Base-by-base conservation (phyloP, 75 land plant species). In the Azolla pinnata region DNA sequence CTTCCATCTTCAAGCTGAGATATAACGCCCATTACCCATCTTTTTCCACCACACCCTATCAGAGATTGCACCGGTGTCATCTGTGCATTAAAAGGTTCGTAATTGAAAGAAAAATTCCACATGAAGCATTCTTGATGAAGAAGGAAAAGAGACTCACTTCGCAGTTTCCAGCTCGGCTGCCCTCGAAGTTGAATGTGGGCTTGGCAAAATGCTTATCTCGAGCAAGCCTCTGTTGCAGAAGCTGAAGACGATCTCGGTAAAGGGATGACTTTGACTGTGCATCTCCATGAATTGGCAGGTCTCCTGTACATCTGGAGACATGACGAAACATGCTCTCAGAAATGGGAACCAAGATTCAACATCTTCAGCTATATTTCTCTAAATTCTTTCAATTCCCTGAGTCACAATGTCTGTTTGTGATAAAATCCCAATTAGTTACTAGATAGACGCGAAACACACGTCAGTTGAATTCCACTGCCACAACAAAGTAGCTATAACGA, bases 1-100 rank as follows among this genome's bases (percentile, higher is more conserved):
- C 82, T 84, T 9, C 98, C 90, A 65, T 93, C 98, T 60, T 89
- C 91, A 66, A 93, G 49, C 60, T 93, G 98, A 49, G 90, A 86
- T 44, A 93, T 85, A 0, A 86, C 79, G 31, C 98, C 98, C 98
- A 93, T 93, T 8, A 93, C 83, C 98, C 98, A 93, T 65, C 81
- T 69, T 64, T 65, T 85, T 35, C 98, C 96, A 0, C 71, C 59
- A 50, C 79, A 80, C 38, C 96, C 96, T 49, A 85, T 66, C 60
- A 93, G 60, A 8, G 96, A 80, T 67, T 89, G 90, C 55, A 93
- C 76, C 4, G 90, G 64, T 64, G 83, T 80, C 68, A 93, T 75
- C 97, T 91, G 79, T 59, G 7, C 33, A 14, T 20, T 40, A 0
- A 31, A 59, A 21, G 26, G 27, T 17, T 10, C 45, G 16, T 18